Percentiles rank a stretch among this genome's conserved stretches.
These are phyloP conservation scores for Barnettozyma californica DNA, from an alignment of 805 yeast genomes.

Conservation along the genomic window DNA sequence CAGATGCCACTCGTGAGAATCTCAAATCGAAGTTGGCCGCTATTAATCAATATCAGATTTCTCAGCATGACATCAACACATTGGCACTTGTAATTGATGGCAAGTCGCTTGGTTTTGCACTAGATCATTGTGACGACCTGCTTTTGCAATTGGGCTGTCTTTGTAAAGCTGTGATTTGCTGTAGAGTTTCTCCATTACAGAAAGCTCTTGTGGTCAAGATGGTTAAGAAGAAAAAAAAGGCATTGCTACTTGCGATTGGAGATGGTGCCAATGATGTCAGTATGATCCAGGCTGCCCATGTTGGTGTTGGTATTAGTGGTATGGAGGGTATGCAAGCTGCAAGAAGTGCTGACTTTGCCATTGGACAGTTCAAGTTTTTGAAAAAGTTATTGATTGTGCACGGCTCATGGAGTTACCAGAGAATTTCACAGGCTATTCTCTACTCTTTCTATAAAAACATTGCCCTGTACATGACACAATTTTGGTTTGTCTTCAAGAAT, in stretches of 20 bases:
- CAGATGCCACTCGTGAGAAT: constrained; percentile 71
- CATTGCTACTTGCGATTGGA: constrained; percentile 85
- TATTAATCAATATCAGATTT: constrained; percentile 57
- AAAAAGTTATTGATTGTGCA: constrained; percentile 83
- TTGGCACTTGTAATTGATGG: constrained; percentile 94
- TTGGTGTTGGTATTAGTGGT: constrained; percentile 98
- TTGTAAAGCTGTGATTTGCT: constrained; percentile 95
- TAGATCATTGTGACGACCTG: constrained; percentile 76
- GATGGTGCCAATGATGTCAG: constrained; percentile 99
- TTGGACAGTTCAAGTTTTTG: constrained; percentile 90
- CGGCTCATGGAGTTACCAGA: constrained; percentile 96
- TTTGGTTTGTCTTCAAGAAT: constrained; percentile 93
- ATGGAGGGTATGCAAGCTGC: constrained; percentile 99
- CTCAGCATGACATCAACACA: constrained; percentile 65
- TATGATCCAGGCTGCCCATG: constrained; percentile 99
- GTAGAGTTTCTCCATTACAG: constrained; percentile 96
- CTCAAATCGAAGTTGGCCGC: constrained; percentile 72
- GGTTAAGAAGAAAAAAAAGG: constrained; percentile 75
- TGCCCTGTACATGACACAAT: constrained; percentile 94
- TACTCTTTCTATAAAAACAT: constrained; percentile 95
- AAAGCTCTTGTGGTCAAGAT: constrained; percentile 93
- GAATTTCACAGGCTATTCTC: constrained; percentile 86
- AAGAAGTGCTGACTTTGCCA: constrained; percentile 93
- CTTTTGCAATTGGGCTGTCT: constrained; percentile 74
- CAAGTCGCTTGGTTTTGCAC: constrained; percentile 78